Evolutionary conservation across 2,329 filamentous ascomycete species (phyloP), one percentile per base, ranked within the genome.

Genomic region (Gremmenia infestans): DNA sequence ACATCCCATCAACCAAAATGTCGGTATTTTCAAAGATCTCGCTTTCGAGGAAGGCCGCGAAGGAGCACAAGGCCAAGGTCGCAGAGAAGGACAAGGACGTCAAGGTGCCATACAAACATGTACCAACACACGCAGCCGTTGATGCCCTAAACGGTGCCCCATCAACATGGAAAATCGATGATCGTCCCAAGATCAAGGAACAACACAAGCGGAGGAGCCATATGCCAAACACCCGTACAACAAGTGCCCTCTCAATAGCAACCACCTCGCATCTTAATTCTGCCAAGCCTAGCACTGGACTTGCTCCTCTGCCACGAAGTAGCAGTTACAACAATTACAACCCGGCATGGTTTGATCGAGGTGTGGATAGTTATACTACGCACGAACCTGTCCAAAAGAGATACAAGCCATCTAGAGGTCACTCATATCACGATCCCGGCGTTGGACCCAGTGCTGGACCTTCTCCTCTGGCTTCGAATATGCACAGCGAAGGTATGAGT

Each of bases 81-180:
- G 74, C 71, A 43, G 76, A 78, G 61, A 75, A 78, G 62, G 70
- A 75, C 40, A 76, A 71, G 43, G 74, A 57, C 4, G 43, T 45
- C 35, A 74, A 74, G 52, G 59, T 71, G n/a, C 74, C 78, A 12
- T 86, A 86, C 69, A 78, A 73, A 52, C 83, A 86, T 65, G 70
- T 83, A 19, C 81, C 82, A n/a, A 84, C 74, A 14, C 83, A 87
- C 65, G 83, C 83, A 28, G 81, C 80, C 47, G 67, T 74, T 12
- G 82, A 86, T 68, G 81, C 82, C 45, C 70, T 85, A 45, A 73
- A 76, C 22, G 78, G 77, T 32, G 79, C 79, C 3, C 81, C 81
- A 9, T 72, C 77, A 1, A 76, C 73, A 60, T 82, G 76, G 75
- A 76, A 75, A 57, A 64, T 72, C 7, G 72, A 74, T 23, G 69